Base-by-base conservation (phyloP, 306 rosid genomes). In the Rosa persica region DNA sequence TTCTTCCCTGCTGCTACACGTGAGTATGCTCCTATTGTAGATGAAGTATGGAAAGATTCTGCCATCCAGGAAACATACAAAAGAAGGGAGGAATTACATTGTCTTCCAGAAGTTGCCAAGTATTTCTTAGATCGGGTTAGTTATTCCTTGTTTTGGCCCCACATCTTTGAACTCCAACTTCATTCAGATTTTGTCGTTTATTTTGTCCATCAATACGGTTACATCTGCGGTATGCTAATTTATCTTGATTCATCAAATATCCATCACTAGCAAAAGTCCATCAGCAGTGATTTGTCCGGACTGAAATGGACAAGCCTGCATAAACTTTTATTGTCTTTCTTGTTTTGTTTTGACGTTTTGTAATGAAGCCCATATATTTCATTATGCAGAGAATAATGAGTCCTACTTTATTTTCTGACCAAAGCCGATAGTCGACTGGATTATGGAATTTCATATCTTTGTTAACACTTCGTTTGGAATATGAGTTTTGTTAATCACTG, bases 1-100 rank as follows among this genome's bases (percentile, higher is more conserved):
- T 91, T 89, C 89, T 93, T 93, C 74, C 97, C 97, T 76, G 98
- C 98, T 79, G 98, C 98, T 51, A 93, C 98, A 34, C 98, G 98
- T 74, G 98, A 93, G 80, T 93, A 93, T 88, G 97, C 98, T 80
- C 98, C 93, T 75, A 88, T 88, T 83, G 98, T 89, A 27, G 90
- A 91, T 60, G 98, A 93, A 82, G 80, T 91, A 46, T 93, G 98
- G 98, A 91, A 85, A 81, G 98, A 93, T 86, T 74, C 89, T 70
- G 90, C 98, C 76, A 88, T 91, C 78, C 98, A 93, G 86, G 98
- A 89, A 87, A 89, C 97, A 51, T 91, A 91, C 85, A 93, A 84
- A 85, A 88, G 93, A 87, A 91, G 92, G 82, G 92, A 85, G 77
- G 98, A 93, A 85, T 84, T 93, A 85, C 91, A 83, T 77, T 81